Base-by-base conservation (phyloP, 169 alveolate genomes). In the Hepatocystis sp. region DNA sequence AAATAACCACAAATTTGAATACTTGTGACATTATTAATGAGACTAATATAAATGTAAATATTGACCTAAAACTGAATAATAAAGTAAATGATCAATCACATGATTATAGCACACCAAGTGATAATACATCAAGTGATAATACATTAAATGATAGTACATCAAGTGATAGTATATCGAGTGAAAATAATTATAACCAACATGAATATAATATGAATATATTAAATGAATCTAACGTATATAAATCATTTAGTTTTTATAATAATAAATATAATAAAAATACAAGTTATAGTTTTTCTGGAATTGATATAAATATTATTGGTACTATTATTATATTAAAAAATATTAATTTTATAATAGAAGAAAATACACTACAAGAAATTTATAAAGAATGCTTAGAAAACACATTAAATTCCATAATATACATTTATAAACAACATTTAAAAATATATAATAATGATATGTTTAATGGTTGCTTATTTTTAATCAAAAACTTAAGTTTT, bases 401-500 rank as follows among this genome's bases (percentile, higher is more conserved):
- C 34, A 61, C 84, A 10, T 81, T 49, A 40, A 81, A 60, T 13
- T 81, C 84, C 1, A 11, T 81, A 61, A 25, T 7, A 2, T 11
- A 19, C 42, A 36, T 64, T n/a, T 81, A 81, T 28, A 81, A 81
- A 55, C 60, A 81, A 4, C 44, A 47, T 52, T 15, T 64, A 30
- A 81, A 81, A 63, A 58, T 44, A 21, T 39, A 81, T 39, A 49
- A 65, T 11, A 11, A 17, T 10, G 84, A 81, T 65, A 32, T 64
- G 36, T 47, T 81, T 63, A 81, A 81, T 47, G 66, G 52, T 4
- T 28, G 60, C 63, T 30, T 81, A n/a, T 81, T 28, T 63, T 52
- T 81, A 34, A 61, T 81, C 17, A 81, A 81, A 63, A 81, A 81
- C 63, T 81, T 81, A 42, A 81, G 89, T 63, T 53, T 81, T 40